A percentile compares a stretch with the other conserved stretches of the same genome.
phyloP scores from a whole-genome alignment of 768 basidiomycete genomes.

The Mycena amicta region DNA sequence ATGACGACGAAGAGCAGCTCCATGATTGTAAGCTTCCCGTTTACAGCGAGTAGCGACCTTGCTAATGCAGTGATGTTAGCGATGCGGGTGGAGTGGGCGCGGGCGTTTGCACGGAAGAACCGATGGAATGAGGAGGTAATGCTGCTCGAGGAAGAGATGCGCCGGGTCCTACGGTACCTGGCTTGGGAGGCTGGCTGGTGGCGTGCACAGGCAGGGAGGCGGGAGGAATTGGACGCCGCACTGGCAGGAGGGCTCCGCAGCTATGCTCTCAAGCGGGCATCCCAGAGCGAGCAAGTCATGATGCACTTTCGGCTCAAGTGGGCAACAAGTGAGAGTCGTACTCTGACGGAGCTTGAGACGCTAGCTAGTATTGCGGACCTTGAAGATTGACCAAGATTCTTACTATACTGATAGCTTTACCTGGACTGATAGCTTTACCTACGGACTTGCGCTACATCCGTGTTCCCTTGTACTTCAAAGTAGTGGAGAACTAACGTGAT shows the following conservation, averaged over 20 bases:
- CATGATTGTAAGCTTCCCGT: slow-evolving; percentile 10
- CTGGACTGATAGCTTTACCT: no score
- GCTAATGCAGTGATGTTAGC: no score
- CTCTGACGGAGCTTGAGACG: not conserved
- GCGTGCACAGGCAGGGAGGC: not conserved
- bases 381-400: not conserved
- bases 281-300: not conserved
- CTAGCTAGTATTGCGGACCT: not conserved
- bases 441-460: not conserved
- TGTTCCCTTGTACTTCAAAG: not conserved
- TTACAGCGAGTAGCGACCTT: no score
- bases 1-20: not conserved
- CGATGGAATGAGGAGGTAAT: slow-evolving; percentile 19
- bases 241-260: not conserved
- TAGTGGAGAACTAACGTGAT: not conserved
- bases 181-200: slow-evolving; percentile 15
- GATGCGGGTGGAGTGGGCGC: slow-evolving; percentile 16
- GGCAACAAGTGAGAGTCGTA: not conserved
- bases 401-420: no score
- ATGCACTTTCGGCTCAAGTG: not conserved
- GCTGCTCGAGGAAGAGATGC: slow-evolving; percentile 15
- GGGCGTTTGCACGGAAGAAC: slow-evolving; percentile 1
- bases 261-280: not conserved
- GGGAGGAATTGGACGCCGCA: not conserved
- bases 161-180: not conserved